Conservation (phyloP, 2,329 filamentous ascomycete genomes). For the Pseudofabraea citricarpa region DNA sequence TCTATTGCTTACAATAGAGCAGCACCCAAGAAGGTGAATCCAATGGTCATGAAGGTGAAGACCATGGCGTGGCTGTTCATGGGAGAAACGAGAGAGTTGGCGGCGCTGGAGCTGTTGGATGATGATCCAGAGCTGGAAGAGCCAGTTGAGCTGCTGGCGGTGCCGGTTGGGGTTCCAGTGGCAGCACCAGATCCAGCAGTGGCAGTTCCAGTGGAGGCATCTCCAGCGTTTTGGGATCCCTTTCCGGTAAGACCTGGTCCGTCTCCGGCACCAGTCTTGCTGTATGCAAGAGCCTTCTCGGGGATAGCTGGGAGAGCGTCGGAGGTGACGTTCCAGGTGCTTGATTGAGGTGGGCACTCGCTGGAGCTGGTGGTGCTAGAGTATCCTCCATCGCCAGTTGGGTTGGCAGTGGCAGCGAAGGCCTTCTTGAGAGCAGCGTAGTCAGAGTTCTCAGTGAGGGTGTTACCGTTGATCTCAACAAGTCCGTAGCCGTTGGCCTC, state of each 20-base stretch:
- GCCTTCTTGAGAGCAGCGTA: conserved; percentile 40
- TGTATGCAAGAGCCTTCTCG: conserved; percentile 29
- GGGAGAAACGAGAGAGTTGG: neutral
- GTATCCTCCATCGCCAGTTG: conserved; percentile 45
- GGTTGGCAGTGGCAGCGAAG: conserved; percentile 34
- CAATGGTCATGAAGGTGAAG: conserved; percentile 1
- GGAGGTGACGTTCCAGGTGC: conserved; percentile 40
- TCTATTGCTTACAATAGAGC: conserved; percentile 3
- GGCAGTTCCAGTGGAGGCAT: conserved; percentile 5
- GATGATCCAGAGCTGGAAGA: neutral
- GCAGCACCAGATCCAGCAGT: conserved; percentile 4
- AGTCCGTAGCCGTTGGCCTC: conserved; percentile 70
- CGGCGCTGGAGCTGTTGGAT: no score
- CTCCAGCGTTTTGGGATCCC: conserved; percentile 14
- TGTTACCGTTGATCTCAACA: conserved; percentile 20
- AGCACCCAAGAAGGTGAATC: conserved; percentile 3
- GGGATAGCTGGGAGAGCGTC: conserved; percentile 41
- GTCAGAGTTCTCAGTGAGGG: conserved; percentile 35
- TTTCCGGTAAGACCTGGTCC: conserved; percentile 32
- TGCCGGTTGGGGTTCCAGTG: neutral
- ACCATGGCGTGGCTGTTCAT: neutral
- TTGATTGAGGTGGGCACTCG: conserved; percentile 36
- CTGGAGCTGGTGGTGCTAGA: conserved; percentile 28
- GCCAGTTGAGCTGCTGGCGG: neutral
- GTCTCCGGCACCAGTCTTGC: conserved; percentile 40